These are phyloP conservation scores for Populus alba DNA, from an alignment of 345 rosid species.

Conservation along the genomic window DNA sequence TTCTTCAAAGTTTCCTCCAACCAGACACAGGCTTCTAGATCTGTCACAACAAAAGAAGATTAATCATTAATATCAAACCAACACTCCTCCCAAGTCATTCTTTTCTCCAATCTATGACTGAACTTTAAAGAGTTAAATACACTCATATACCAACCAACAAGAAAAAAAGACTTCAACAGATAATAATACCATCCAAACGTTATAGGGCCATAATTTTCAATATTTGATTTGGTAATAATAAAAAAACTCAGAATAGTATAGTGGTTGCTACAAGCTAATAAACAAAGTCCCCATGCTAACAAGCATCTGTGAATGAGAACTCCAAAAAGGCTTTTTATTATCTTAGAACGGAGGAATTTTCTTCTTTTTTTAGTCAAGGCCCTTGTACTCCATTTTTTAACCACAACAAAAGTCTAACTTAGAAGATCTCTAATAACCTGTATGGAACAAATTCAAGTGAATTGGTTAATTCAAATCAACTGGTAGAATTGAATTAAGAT, in stretches of 20 bases:
- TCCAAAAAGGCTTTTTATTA: neutral
- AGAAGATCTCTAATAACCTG: neutral
- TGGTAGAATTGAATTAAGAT: neutral
- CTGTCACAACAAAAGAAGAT: constrained; percentile 36
- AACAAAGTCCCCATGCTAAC: neutral
- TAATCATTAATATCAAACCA: neutral
- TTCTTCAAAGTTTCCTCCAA: constrained; percentile 89
- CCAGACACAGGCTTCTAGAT: constrained; percentile 99
- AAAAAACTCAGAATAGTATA: neutral
- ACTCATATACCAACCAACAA: neutral
- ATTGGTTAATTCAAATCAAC: neutral
- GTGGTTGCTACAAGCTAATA: neutral
- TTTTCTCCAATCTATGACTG: neutral
- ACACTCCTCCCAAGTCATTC: neutral
- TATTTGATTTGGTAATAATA: neutral
- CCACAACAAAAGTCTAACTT: neutral
- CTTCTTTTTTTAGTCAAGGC: neutral
- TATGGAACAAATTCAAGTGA: neutral
- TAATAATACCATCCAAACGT: neutral
- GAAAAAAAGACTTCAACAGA: neutral
- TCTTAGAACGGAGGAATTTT: neutral
- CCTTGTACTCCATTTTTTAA: neutral
- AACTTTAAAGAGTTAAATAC: neutral
- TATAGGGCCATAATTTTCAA: neutral
- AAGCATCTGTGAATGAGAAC: neutral